Evolutionary conservation across 2,329 filamentous ascomycete genomes (phyloP), one percentile per base, ranked within the genome.

Genomic region (Aureobasidium lini): DNA sequence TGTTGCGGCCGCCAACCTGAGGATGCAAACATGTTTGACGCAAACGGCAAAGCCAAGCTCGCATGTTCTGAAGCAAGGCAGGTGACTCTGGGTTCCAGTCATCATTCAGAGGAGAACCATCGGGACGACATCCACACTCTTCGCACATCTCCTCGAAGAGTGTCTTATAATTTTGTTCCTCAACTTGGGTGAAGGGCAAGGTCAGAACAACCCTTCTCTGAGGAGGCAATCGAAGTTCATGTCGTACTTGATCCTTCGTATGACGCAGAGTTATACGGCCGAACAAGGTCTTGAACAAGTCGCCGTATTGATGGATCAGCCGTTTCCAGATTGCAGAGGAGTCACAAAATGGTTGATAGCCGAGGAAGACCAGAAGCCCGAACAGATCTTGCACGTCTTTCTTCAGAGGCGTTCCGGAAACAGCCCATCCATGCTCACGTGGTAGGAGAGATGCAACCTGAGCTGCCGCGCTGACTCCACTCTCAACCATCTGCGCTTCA

Each of bases 401-500:
- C 64, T 89, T 87, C 39, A 97, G 81, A 0, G 94, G 94, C 0
- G 94, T 99, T 43, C 90, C 94, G 0, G 90, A 93, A 42, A 99
- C 85, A 13, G 88, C 91, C 94, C 94, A 97, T 2, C 90, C 87
- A 73, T 96, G 92, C 63, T 89, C 75, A 31, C 94, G 83, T 46
- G 93, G 91, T 62, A 99, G 87, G 29, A 87, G 77, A 42, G 85
- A 84, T 37, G 91, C 91, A 13, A 96, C 85, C 48, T 81, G 83
- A 1, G 94, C 92, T 31, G 93, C 89, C 65, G 90, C 86, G 66
- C 85, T 92, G 4, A 95, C 85, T 36, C 91, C 90, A 64, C 84
- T 93, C 70, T 97, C 93, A 43, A 97, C 85, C 88, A 96, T 95
- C 68, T 99, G 94, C 0, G 93, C 76, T 86, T 91, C 83, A 64